phyloP scores from a whole-genome alignment of 1,284 basidiomycete species.

The Puccinia hordei region DNA sequence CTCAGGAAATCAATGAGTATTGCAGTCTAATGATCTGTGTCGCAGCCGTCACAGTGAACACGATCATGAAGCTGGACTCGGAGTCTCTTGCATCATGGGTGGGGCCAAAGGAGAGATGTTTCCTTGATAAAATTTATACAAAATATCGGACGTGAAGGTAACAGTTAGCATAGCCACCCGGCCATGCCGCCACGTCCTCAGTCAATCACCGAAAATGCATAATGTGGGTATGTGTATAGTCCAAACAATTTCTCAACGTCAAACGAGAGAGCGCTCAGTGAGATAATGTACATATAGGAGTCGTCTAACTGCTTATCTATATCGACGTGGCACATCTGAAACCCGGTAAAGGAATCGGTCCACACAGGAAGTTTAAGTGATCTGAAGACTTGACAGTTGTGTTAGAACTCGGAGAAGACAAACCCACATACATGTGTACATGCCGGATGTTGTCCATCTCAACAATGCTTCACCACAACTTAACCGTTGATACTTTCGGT shows the following conservation, averaged over 20 bases:
- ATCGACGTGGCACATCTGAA: no score
- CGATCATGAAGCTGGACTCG: neutral
- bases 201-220: neutral
- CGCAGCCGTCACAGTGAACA: neutral
- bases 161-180: neutral
- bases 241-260: neutral
- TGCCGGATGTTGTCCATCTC: neutral
- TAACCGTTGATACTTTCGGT: neutral
- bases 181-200: neutral
- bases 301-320: neutral
- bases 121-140: neutral
- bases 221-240: neutral
- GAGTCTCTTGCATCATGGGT: neutral
- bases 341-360: neutral
- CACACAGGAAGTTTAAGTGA: neutral
- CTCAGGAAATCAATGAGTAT: neutral
- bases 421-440: neutral
- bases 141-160: neutral
- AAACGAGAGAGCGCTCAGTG: neutral
- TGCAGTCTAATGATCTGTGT: neutral
- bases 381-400: neutral
- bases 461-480: neutral
- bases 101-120: neutral
- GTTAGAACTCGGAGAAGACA: neutral
- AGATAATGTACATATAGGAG: neutral